phyloP scores from a whole-genome alignment of 2,329 filamentous ascomycete genomes.

The Xylariaceae sp. region DNA sequence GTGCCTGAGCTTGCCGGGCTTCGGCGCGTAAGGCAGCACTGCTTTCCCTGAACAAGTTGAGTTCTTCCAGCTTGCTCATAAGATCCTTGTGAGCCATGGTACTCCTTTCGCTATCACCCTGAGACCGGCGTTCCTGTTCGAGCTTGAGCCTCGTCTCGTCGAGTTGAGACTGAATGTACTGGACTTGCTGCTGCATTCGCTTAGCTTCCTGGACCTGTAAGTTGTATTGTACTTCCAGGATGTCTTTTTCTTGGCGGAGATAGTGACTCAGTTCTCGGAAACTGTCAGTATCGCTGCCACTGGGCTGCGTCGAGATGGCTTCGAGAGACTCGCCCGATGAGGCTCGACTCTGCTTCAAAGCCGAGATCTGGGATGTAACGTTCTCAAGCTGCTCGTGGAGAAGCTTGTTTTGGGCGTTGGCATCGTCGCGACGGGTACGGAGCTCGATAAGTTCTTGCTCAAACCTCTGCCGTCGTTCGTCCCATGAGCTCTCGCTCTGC shows the following conservation, averaged over 20 bases:
- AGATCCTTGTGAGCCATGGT: constrained; percentile 80
- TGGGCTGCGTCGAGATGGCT: constrained; percentile 40
- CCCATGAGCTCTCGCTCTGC: constrained; percentile 83
- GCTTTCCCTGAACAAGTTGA: constrained; percentile 94
- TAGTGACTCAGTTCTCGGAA: constrained; percentile 88
- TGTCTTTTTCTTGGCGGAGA: constrained; percentile 91
- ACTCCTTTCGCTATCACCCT: constrained; percentile 64
- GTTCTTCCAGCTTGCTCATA: constrained; percentile 89
- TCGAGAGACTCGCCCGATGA: constrained; percentile 46
- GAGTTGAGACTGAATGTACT: constrained; percentile 78
- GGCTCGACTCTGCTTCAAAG: constrained; percentile 68
- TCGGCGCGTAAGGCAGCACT: constrained; percentile 86
- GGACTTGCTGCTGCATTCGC: constrained; percentile 80
- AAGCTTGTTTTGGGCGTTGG: constrained; percentile 81
- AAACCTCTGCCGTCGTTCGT: constrained; percentile 69
- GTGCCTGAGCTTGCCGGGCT: constrained; percentile 67
- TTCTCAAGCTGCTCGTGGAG: constrained; percentile 84
- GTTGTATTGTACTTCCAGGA: constrained; percentile 92
- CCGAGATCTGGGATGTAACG: constrained; percentile 69
- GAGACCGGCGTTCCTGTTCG: constrained; percentile 75
- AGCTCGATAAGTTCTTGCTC: constrained; percentile 79
- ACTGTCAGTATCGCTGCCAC: constrained; percentile 59
- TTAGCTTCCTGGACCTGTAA: constrained; percentile 82
- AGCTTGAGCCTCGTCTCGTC: constrained; percentile 85
- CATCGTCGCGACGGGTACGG: constrained; percentile 71